Percentiles rank a stretch among this genome's conserved stretches.
Evolutionary conservation across 2,329 filamentous ascomycete species (phyloP).

Genomic region (Botryotinia globosa): DNA sequence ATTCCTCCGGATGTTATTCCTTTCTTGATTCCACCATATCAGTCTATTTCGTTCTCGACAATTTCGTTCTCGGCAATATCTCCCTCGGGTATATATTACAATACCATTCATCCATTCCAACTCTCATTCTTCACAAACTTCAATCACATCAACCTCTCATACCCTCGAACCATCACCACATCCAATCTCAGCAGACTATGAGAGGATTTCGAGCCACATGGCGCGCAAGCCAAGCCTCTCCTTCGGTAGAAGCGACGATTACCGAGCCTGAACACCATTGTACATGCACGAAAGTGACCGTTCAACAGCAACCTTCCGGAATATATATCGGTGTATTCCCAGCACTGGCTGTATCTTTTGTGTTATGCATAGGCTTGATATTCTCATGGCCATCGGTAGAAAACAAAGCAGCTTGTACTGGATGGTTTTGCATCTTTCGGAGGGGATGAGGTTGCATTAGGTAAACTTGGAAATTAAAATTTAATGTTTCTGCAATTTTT

Average conservation of each 20-base stretch:
- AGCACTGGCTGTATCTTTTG: background rate
- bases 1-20: rapidly evolving
- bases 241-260: background rate
- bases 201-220: background rate
- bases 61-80: background rate
- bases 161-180: background rate
- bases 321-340: background rate
- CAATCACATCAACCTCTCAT: background rate
- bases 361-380: background rate
- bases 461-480: background rate
- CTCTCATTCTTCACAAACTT: background rate
- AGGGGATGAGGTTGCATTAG: background rate
- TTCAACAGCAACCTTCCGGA: background rate
- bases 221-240: background rate
- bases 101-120: background rate
- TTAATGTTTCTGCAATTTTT: background rate
- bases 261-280: background rate
- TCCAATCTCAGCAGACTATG: background rate
- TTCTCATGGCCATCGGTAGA: background rate
- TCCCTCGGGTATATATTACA: background rate
- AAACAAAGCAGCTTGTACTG: background rate
- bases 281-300: background rate
- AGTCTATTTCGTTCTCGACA: background rate
- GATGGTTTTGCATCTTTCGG: background rate
- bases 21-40: background rate